Evolutionary conservation across 225 moss, liverwort and hornwort genomes (phyloP).

Genomic region (Pseudisothecium myosuroides): DNA sequence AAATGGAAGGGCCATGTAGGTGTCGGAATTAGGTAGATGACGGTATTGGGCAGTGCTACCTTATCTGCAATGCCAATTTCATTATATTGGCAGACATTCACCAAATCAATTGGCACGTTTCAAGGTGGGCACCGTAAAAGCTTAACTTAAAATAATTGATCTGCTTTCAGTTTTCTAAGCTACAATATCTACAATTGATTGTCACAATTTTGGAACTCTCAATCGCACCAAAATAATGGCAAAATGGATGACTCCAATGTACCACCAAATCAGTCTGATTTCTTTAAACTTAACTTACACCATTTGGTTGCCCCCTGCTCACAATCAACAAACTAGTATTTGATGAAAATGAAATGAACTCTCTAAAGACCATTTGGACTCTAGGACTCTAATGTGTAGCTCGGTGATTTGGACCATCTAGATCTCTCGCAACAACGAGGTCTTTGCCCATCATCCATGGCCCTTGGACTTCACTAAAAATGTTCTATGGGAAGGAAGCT

Average conservation of each 20-base stretch:
- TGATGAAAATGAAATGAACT: neutral
- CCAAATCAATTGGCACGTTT: neutral
- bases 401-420: too few species aligned
- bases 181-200: too few species aligned
- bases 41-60: too few species aligned
- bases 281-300: neutral
- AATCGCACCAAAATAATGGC: neutral
- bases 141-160: neutral
- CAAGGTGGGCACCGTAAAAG: neutral
- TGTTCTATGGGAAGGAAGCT: too few species aligned
- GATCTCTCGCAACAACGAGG: too few species aligned
- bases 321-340: neutral
- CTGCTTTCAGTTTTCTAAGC: neutral
- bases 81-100: neutral
- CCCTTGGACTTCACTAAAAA: too few species aligned
- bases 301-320: neutral
- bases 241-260: neutral
- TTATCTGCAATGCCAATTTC: neutral
- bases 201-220: neutral
- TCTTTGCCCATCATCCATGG: too few species aligned
- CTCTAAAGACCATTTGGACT: too few species aligned
- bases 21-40: too few species aligned
- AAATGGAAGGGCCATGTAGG: too few species aligned
- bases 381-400: too few species aligned
- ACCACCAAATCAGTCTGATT: neutral